phyloP scores from a whole-genome alignment of 805 yeast species.

The Vanderwaltozyma verrucispora region DNA sequence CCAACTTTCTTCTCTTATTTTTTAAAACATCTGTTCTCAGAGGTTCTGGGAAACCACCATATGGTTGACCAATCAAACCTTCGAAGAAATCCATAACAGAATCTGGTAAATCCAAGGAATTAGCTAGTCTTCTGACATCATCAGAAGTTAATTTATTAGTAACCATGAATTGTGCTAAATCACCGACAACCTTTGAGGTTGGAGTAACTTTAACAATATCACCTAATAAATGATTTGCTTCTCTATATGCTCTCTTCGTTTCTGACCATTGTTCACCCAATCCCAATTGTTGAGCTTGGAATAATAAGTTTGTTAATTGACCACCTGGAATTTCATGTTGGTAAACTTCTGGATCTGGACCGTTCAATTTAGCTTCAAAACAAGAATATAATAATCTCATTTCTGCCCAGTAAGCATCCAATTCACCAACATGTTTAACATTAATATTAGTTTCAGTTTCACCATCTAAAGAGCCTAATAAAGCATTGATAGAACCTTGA shows the following conservation, averaged over 20 bases:
- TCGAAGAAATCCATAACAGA: slow-evolving; percentile 95
- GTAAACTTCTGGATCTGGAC: slow-evolving; percentile 98
- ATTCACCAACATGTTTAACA: slow-evolving; percentile 56
- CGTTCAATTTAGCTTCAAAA: slow-evolving; percentile 95
- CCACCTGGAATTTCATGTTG: slow-evolving; percentile 99
- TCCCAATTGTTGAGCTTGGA: slow-evolving; percentile 98
- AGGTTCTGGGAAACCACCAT: slow-evolving; percentile 99
- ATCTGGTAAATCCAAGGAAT: slow-evolving; percentile 92
- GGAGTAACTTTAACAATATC: slow-evolving; percentile 97
- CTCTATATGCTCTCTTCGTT: slow-evolving; percentile 85
- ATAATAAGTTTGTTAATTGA: slow-evolving; percentile 87
- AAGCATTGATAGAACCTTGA: slow-evolving; percentile 89
- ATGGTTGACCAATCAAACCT: slow-evolving; percentile 97
- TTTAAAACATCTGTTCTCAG: slow-evolving; percentile 78
- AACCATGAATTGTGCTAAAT: slow-evolving; percentile 97
- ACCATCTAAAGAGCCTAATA: slow-evolving; percentile 84
- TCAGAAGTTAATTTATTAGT: slow-evolving; percentile 75
- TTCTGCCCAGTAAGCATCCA: slow-evolving; percentile 96
- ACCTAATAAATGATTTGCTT: slow-evolving; percentile 82
- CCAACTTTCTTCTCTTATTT: slow-evolving; percentile 84
- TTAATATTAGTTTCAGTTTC: slow-evolving; percentile 64
- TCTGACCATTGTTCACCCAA: slow-evolving; percentile 90
- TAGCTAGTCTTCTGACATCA: slow-evolving; percentile 79
- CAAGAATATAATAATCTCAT: slow-evolving; percentile 92
- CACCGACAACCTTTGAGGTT: slow-evolving; percentile 97